Evolutionary conservation across 148 eudicot genomes (phyloP).

Genomic region (Euryodendron excelsum): DNA sequence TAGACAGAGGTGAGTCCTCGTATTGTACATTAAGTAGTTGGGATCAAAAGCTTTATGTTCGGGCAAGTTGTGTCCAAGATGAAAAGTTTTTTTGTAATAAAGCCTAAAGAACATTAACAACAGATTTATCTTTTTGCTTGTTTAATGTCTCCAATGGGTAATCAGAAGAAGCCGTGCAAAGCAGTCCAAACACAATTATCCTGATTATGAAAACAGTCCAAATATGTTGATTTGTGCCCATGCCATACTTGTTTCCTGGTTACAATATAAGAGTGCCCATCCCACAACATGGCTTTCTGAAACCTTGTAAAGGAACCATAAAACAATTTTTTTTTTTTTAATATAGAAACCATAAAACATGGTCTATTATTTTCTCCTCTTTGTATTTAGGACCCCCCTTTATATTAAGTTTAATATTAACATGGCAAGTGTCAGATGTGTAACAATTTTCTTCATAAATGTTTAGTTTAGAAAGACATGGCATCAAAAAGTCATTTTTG

Average conservation of each 20-base stretch:
- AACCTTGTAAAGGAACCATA: not conserved
- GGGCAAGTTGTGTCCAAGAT: not conserved
- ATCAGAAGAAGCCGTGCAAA: not conserved
- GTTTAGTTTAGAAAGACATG: not conserved
- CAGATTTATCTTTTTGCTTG: not conserved
- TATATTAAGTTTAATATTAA: not conserved
- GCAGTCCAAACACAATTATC: not conserved
- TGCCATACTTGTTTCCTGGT: not conserved
- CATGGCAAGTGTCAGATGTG: not conserved
- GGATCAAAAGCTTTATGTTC: not conserved
- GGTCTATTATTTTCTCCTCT: not conserved
- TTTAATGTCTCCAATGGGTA: not conserved
- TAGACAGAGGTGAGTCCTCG: constrained; percentile 81
- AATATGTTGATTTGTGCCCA: not conserved
- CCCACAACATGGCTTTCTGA: not conserved
- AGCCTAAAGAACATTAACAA: not conserved
- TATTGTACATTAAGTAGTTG: not conserved
- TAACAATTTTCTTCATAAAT: not conserved
- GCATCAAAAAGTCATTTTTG: not conserved
- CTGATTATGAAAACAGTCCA: not conserved
- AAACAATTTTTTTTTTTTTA: too few relatives aligned
- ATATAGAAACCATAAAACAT: too few relatives aligned
- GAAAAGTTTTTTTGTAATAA: not conserved
- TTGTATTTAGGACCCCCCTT: not conserved
- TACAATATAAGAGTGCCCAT: not conserved